Percentiles rank a stretch among this genome's conserved stretches.
These are phyloP conservation scores for Zymoseptoria tritici DNA, from an alignment of 2,329 filamentous ascomycete species.

Conservation along the genomic window DNA sequence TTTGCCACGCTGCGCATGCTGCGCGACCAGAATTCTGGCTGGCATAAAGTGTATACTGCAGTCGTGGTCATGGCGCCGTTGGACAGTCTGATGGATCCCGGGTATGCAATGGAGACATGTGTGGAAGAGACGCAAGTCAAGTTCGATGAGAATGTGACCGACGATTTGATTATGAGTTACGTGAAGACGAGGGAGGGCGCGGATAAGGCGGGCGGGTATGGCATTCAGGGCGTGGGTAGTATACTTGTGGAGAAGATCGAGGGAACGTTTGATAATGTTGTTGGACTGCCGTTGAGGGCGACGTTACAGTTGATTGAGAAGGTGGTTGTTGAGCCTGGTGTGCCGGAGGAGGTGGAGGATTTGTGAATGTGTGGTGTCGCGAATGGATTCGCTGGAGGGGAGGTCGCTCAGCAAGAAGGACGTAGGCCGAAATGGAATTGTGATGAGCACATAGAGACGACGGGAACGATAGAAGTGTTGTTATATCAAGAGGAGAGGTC, in stretches of 20 bases:
- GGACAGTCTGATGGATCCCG: constrained; percentile 71
- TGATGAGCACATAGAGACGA: background rate
- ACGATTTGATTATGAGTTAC: constrained; percentile 76
- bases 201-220: constrained; percentile 95
- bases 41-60: constrained; percentile 78
- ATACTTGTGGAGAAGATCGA: constrained; percentile 85
- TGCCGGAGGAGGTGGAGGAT: constrained; percentile 49
- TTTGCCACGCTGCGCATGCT: constrained; percentile 74
- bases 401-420: background rate
- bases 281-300: constrained; percentile 75
- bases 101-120: constrained; percentile 72
- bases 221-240: constrained; percentile 79
- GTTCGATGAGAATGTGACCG: constrained; percentile 65
- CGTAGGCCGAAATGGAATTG: background rate
- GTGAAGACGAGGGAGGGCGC: constrained; percentile 81
- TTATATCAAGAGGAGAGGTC: constrained; percentile 9
- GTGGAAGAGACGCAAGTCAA: constrained; percentile 89
- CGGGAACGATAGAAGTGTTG: background rate
- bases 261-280: constrained; percentile 86
- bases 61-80: constrained; percentile 77
- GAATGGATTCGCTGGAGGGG: background rate
- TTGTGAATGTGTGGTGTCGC: background rate
- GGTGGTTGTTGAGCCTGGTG: constrained; percentile 63
- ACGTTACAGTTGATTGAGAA: constrained; percentile 78
- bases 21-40: constrained; percentile 55